These are phyloP conservation scores for Paradendryphiella salina DNA, from an alignment of 2,329 filamentous ascomycete species.

Conservation along the genomic window DNA sequence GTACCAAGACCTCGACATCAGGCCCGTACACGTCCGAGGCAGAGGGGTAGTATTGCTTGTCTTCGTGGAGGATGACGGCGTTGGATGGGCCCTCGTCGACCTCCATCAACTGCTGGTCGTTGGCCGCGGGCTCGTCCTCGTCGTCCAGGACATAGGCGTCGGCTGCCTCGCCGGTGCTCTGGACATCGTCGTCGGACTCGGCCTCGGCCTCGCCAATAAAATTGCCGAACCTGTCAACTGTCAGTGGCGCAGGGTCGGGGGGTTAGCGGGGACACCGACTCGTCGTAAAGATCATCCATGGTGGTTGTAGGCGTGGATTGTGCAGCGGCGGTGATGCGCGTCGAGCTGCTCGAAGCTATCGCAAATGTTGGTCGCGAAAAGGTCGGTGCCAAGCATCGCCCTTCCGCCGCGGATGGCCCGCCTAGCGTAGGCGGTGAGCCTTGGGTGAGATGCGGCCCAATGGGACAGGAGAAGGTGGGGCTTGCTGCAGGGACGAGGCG, in stretches of 20 bases:
- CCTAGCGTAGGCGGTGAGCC: slow-evolving; percentile 34
- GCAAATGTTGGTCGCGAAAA: slow-evolving; percentile 34
- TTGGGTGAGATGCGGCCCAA: slow-evolving; percentile 18
- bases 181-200: slow-evolving; percentile 84
- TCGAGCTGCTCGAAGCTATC: slow-evolving; percentile 30
- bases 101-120: slow-evolving; percentile 89
- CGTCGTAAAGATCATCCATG: slow-evolving; percentile 98
- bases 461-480: slow-evolving; percentile 8
- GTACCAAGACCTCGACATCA: slow-evolving; percentile 92
- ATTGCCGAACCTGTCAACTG: slow-evolving; percentile 78
- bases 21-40: slow-evolving; percentile 92
- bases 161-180: slow-evolving; percentile 72
- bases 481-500: slow-evolving; percentile 22
- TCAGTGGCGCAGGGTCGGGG: slow-evolving; percentile 18
- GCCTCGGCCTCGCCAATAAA: slow-evolving; percentile 94
- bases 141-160: slow-evolving; percentile 77
- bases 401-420: slow-evolving; percentile 2
- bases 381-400: slow-evolving; percentile 2
- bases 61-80: slow-evolving; percentile 95
- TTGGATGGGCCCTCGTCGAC: slow-evolving; percentile 91
- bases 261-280: slow-evolving; percentile 57
- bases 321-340: slow-evolving; percentile 24
- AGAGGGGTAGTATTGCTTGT: slow-evolving; percentile 99
- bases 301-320: slow-evolving; percentile 31
- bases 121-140: slow-evolving; percentile 50